phyloP scores from a whole-genome alignment of 2,329 filamentous ascomycete species.

The Clonostachys solani region DNA sequence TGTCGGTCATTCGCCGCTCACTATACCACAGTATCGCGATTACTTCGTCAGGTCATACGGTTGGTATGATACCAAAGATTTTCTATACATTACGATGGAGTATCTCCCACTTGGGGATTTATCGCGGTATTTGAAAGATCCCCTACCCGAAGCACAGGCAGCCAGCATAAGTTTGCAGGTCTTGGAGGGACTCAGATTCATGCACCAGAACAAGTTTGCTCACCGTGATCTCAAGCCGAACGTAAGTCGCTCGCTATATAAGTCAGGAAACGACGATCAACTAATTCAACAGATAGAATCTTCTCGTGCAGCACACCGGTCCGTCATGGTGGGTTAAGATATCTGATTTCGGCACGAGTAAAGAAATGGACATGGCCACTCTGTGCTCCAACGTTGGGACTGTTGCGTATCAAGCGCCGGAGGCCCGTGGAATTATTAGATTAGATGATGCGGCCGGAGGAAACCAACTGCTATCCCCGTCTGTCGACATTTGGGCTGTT shows the following conservation, averaged over 20 bases:
- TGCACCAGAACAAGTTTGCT: no score
- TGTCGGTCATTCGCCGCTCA: no score
- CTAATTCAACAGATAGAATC: no score
- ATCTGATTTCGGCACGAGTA: background rate
- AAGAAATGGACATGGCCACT: background rate
- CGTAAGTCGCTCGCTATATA: background rate
- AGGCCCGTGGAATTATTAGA: background rate
- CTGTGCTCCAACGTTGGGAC: background rate
- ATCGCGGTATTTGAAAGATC: constrained; percentile 5
- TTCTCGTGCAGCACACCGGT: background rate
- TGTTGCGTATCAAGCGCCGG: background rate
- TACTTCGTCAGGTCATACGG: background rate
- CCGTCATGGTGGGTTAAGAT: background rate
- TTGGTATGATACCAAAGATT: background rate
- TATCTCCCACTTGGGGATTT: constrained; percentile 13
- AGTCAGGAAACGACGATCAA: no score
- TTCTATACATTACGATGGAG: constrained; percentile 10
- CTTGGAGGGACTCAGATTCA: no score
- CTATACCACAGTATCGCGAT: background rate
- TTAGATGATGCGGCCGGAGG: background rate
- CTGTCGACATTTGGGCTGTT: background rate
- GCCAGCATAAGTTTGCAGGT: no score
- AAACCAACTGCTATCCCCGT: background rate
- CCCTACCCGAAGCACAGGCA: no score
- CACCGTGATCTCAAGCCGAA: background rate